These are phyloP conservation scores for Blastomyces parvus DNA, from an alignment of 2,329 filamentous ascomycete genomes.

Conservation along the genomic window DNA sequence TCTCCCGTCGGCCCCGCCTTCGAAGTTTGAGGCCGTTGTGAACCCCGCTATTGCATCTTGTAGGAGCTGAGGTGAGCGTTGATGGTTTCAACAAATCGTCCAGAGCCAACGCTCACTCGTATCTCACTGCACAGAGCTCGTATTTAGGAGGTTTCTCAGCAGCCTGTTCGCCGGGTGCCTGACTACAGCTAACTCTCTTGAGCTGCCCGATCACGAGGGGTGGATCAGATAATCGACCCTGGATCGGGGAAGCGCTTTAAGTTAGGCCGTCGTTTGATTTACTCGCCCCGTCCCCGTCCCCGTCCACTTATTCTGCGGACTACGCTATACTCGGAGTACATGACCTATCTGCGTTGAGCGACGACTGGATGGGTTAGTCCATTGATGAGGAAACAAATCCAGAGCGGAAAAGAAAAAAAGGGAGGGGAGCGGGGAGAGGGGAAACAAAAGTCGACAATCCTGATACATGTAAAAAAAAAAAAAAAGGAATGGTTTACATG, in stretches of 20 bases:
- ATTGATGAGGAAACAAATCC: neutral
- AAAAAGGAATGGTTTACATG: neutral
- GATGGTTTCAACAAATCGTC: neutral
- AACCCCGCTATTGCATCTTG: neutral
- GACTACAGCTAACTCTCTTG: neutral
- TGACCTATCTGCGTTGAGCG: too few relatives aligned
- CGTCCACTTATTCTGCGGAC: too few relatives aligned
- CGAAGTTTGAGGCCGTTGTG: too few relatives aligned
- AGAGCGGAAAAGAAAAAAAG: neutral
- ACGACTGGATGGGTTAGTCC: too few relatives aligned
- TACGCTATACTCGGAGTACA: too few relatives aligned
- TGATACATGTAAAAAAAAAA: neutral
- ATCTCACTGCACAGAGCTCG: neutral
- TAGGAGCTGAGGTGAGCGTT: neutral
- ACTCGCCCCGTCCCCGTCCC: too few relatives aligned
- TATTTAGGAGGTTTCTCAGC: neutral
- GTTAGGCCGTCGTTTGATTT: too few relatives aligned
- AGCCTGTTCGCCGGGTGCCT: neutral
- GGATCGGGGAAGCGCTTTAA: too few relatives aligned
- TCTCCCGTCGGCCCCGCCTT: neutral
- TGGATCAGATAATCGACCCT: too few relatives aligned
- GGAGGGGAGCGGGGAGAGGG: too few relatives aligned
- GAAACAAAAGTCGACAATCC: neutral
- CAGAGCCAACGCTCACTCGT: neutral
- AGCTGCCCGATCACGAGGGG: neutral